Conservation (phyloP, 768 basidiomycete species). For the Trametes coccinea region DNA sequence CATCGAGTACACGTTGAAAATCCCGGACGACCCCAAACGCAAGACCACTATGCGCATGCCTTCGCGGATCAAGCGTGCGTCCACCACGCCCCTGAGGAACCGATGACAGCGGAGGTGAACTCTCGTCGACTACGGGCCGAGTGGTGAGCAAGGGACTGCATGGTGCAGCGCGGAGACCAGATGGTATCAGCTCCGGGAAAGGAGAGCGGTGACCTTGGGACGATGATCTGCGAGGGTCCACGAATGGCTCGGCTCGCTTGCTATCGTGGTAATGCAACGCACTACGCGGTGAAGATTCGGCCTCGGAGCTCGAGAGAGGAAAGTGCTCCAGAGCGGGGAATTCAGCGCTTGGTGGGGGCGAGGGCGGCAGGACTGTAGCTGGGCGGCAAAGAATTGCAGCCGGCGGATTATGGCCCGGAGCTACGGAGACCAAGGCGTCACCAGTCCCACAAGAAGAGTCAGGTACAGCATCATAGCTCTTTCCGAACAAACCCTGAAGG, state of each 20-base stretch:
- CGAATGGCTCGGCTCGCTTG: background rate
- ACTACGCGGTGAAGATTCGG: constrained; percentile 5
- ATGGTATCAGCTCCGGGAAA: constrained; percentile 9
- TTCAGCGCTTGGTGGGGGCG: constrained; percentile 15
- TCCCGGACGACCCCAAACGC: constrained; percentile 20
- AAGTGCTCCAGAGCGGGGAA: constrained; percentile 4
- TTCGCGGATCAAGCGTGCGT: constrained; percentile 15
- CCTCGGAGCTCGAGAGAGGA: background rate
- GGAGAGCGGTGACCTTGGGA: constrained; percentile 12
- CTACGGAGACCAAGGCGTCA: background rate
- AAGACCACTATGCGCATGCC: constrained; percentile 9
- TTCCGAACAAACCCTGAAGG: background rate
- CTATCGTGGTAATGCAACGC: background rate
- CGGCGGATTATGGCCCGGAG: background rate
- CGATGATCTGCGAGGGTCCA: constrained; percentile 18
- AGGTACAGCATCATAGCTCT: background rate
- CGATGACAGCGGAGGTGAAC: constrained; percentile 7
- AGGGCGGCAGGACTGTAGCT: constrained; percentile 5
- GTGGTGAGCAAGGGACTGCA: constrained; percentile 17
- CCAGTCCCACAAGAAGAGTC: background rate
- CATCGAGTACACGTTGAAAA: constrained; percentile 19
- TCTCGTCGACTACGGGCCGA: constrained; percentile 13
- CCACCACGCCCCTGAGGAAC: constrained; percentile 4
- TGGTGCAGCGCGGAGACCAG: constrained; percentile 16
- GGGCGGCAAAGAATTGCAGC: background rate